Conservation (phyloP, 1,284 basidiomycete species). For the Cryptococcus hybrid region DNA sequence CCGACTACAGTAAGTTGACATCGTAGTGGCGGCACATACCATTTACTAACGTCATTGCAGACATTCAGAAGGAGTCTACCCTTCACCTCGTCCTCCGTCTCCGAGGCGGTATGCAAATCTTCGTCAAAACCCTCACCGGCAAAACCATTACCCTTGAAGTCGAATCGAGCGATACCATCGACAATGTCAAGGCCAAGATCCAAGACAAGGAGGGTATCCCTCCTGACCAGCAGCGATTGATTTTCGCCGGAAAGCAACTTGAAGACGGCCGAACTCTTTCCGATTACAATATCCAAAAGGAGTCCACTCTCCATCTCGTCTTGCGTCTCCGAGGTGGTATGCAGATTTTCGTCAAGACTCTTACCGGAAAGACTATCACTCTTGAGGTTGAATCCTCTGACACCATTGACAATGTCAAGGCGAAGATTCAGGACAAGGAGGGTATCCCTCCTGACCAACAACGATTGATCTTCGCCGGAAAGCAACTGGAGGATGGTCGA, state of each 20-base stretch:
- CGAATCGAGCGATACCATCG: too few species aligned
- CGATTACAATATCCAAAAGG: constrained; percentile 94
- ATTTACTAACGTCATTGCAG: too few species aligned
- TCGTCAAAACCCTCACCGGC: too few species aligned
- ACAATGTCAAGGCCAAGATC: too few species aligned
- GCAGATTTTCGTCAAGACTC: constrained; percentile 54
- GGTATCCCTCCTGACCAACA: constrained; percentile 85
- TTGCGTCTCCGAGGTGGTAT: constrained; percentile 96
- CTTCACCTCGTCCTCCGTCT: too few species aligned
- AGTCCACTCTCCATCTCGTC: constrained; percentile 93
- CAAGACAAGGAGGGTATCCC: too few species aligned
- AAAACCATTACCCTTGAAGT: too few species aligned
- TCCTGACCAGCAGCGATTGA: constrained; percentile 70
- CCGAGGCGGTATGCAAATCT: too few species aligned
- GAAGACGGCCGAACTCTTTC: constrained; percentile 81
- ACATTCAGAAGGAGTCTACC: too few species aligned
- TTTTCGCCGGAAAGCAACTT: constrained; percentile 32
- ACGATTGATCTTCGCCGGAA: constrained; percentile 33
- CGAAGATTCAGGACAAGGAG: too few species aligned
- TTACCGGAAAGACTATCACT: constrained; percentile 58
- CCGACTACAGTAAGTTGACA: constrained; percentile 55
- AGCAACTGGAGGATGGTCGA: constrained; percentile 65
- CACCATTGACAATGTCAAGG: too few species aligned
- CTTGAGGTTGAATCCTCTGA: constrained; percentile 60
- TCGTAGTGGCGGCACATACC: too few species aligned